These are phyloP conservation scores for Fusarium paranaense DNA, from an alignment of 2,329 filamentous ascomycete genomes.

Conservation along the genomic window DNA sequence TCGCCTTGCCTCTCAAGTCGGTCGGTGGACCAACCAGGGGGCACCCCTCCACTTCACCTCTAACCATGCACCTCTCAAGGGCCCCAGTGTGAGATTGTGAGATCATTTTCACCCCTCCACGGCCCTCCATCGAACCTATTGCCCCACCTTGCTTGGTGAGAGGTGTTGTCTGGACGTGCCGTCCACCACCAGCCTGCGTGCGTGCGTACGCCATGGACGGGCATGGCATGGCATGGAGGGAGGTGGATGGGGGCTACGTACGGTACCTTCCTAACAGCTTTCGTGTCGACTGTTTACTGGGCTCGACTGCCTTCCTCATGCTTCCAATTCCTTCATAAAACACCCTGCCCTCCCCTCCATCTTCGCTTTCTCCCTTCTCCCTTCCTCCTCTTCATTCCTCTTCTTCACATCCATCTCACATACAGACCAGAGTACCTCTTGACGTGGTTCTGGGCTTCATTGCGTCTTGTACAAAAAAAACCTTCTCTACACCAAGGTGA, in stretches of 20 bases:
- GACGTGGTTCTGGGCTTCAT: constrained; percentile 26
- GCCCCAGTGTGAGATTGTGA: constrained; percentile 26
- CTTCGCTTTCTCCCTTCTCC: constrained; percentile 4
- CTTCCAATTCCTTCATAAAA: constrained; percentile 37
- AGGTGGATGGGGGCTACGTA: constrained; percentile 22
- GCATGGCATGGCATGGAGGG: neutral
- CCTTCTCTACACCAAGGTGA: constrained; percentile 36
- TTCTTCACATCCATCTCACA: constrained; percentile 12
- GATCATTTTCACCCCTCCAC: constrained; percentile 37
- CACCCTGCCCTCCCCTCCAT: constrained; percentile 28
- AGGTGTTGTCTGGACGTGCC: constrained; percentile 18
- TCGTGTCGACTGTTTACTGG: constrained; percentile 38
- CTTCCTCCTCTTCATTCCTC: constrained; percentile 29
- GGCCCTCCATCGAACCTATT: constrained; percentile 16
- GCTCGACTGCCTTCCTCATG: constrained; percentile 28
- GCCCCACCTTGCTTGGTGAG: constrained; percentile 41
- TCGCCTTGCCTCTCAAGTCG: neutral
- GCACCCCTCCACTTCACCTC: constrained; percentile 17
- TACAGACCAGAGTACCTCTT: constrained; percentile 26
- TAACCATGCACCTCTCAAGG: constrained; percentile 10
- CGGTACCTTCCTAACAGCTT: constrained; percentile 21
- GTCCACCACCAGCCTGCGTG: neutral
- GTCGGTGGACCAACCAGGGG: constrained; percentile 7
- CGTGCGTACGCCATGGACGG: neutral
- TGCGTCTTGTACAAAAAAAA: constrained; percentile 24